These are phyloP conservation scores for Kodamaea ohmeri DNA, from an alignment of 1,139 yeast genomes.

Conservation along the genomic window DNA sequence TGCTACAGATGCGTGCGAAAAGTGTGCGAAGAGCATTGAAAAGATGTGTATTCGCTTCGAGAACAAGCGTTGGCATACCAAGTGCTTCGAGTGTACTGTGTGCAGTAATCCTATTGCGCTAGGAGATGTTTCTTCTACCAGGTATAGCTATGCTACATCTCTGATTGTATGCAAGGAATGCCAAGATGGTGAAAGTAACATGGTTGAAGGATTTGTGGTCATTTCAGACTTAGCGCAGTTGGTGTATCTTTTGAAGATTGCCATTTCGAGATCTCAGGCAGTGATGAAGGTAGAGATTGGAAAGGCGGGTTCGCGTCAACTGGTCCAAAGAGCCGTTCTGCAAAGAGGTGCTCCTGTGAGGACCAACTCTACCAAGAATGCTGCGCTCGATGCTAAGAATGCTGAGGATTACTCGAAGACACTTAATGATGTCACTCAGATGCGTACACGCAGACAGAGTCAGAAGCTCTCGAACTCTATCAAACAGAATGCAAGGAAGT, in stretches of 20 bases:
- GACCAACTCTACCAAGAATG: neutral
- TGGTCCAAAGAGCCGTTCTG: slow-evolving; percentile 2
- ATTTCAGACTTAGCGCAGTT: slow-evolving; percentile 73
- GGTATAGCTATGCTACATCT: slow-evolving; percentile 23
- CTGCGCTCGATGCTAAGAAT: slow-evolving; percentile 17
- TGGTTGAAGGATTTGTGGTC: slow-evolving; percentile 50
- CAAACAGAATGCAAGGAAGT: slow-evolving; percentile 47
- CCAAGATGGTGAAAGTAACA: slow-evolving; percentile 30
- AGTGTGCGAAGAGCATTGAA: slow-evolving; percentile 77
- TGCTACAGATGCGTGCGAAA: slow-evolving; percentile 75
- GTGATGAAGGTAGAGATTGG: slow-evolving; percentile 47
- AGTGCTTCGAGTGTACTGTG: slow-evolving; percentile 63
- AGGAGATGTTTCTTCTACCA: slow-evolving; percentile 34
- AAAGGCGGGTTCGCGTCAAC: slow-evolving; percentile 1
- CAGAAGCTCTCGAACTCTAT: slow-evolving; percentile 58
- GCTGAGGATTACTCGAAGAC: slow-evolving; percentile 56
- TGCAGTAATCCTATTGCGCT: slow-evolving; percentile 43
- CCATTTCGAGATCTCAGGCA: slow-evolving; percentile 71
- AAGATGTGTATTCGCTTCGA: slow-evolving; percentile 66
- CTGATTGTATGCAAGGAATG: slow-evolving; percentile 58
- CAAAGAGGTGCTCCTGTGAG: slow-evolving; percentile 1
- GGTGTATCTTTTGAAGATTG: slow-evolving; percentile 75
- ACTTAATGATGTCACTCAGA: slow-evolving; percentile 70
- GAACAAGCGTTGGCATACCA: slow-evolving; percentile 75
- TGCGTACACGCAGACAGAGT: slow-evolving; percentile 72